Conservation (phyloP, 768 basidiomycete species). For the Lactarius hengduanensis region DNA sequence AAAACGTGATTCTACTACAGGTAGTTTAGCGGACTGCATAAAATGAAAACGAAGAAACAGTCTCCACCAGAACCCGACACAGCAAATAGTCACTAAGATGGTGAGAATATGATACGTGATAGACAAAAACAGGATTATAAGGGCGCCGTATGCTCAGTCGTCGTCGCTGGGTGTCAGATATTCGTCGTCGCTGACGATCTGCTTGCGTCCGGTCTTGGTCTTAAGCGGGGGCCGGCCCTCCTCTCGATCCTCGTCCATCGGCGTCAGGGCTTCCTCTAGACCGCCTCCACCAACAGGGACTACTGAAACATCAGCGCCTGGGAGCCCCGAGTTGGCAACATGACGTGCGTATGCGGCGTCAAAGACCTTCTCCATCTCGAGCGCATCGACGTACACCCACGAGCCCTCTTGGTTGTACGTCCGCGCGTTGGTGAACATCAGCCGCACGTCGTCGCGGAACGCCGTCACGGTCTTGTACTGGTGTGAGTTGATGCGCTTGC, state of each 20-base stretch:
- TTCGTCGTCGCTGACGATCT: conserved; percentile 69
- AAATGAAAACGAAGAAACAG: background rate
- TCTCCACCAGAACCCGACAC: conserved; percentile 5
- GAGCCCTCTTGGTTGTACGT: conserved; percentile 94
- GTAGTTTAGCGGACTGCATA: conserved; percentile 18
- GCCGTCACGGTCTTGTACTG: conserved; percentile 72
- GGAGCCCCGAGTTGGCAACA: conserved; percentile 67
- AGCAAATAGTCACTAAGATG: background rate
- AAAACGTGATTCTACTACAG: conserved; percentile 25
- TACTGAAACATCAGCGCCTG: conserved; percentile 57
- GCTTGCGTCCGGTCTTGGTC: conserved; percentile 62
- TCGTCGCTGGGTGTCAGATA: conserved; percentile 74
- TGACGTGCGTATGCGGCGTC: conserved; percentile 63
- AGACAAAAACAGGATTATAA: conserved; percentile 6
- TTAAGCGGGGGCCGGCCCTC: conserved; percentile 65
- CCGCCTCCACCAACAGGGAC: conserved; percentile 48
- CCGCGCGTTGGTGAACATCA: conserved; percentile 93
- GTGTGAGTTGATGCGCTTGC: conserved; percentile 64
- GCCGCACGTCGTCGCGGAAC: conserved; percentile 76
- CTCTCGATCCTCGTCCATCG: conserved; percentile 61
- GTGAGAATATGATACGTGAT: conserved; percentile 3
- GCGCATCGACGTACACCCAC: conserved; percentile 92
- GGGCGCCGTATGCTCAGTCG: conserved; percentile 40
- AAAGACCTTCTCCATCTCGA: conserved; percentile 91
- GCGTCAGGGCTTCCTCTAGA: conserved; percentile 69